phyloP scores from a whole-genome alignment of 2,329 filamentous ascomycete genomes.

The Leptographium lundbergii region DNA sequence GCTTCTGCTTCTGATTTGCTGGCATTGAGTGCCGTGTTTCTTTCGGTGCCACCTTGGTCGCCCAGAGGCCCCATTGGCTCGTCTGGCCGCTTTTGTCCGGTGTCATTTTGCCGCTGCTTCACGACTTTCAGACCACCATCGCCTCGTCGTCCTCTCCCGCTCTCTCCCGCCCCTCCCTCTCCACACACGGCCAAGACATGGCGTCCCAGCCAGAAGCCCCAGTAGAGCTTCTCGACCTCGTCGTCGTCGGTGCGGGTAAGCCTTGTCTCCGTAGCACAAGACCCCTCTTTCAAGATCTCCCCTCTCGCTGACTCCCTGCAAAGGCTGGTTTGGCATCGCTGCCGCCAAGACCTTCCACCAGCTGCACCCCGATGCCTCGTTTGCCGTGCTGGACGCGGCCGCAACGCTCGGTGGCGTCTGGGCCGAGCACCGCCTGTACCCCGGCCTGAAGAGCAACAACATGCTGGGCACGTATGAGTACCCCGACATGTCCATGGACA shows the following conservation, averaged over 20 bases:
- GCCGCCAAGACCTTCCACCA: conserved; percentile 49
- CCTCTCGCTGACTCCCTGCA: background rate
- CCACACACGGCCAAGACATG: background rate
- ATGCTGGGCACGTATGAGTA: conserved; percentile 61
- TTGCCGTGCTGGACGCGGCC: conserved; percentile 46
- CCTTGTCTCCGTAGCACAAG: conserved; percentile 2
- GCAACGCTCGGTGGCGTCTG: conserved; percentile 55
- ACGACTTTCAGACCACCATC: background rate
- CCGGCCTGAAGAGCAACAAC: conserved; percentile 62
- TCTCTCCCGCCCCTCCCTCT: background rate
- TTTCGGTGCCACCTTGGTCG: too few species aligned
- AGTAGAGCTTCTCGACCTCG: conserved; percentile 33
- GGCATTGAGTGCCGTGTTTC: too few species aligned
- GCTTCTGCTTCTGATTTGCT: too few species aligned
- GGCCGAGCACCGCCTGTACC: conserved; percentile 54
- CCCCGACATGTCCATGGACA: conserved; percentile 58
- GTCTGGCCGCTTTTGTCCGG: too few species aligned
- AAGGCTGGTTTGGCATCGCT: conserved; percentile 35
- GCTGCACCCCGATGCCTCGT: conserved; percentile 40
- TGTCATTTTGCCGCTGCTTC: too few species aligned
- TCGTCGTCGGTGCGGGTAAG: conserved; percentile 42
- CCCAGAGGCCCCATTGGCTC: too few species aligned
- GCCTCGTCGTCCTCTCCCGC: background rate
- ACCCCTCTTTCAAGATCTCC: background rate
- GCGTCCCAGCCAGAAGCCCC: background rate